Evolutionary conservation across 441 rosid species (phyloP).

Genomic region (Corymbia calophylla): DNA sequence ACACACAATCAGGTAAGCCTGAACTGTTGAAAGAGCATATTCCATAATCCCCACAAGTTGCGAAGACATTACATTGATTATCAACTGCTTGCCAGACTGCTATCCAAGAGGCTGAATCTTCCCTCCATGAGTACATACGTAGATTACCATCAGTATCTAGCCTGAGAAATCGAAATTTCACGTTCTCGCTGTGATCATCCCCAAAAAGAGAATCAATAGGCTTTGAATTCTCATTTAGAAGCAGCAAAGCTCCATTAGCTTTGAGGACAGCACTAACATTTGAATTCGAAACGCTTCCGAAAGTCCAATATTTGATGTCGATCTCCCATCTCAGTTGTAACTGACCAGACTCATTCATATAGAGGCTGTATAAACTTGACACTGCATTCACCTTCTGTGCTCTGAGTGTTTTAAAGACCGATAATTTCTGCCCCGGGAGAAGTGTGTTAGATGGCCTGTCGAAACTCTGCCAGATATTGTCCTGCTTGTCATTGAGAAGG

Average conservation of each 20-base stretch:
- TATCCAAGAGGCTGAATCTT: conserved; percentile 45
- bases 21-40: conserved; percentile 47
- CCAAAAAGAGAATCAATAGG: conserved; percentile 59
- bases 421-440: conserved; percentile 63
- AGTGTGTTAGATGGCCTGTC: conserved; percentile 60
- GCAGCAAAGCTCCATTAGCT: conserved; percentile 50
- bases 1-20: conserved; percentile 39
- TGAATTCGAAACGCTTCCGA: conserved; percentile 22
- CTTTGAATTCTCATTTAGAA: conserved; percentile 20
- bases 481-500: conserved; percentile 28
- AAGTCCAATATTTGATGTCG: conserved; percentile 46
- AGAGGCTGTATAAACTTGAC: conserved; percentile 70
- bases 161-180: conserved; percentile 56
- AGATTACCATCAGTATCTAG: conserved; percentile 75
- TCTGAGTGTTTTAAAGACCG: conserved; percentile 34
- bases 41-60: conserved; percentile 64
- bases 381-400: conserved; percentile 44
- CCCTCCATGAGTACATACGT: conserved; percentile 67
- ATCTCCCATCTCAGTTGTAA: conserved; percentile 73
- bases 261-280: conserved; percentile 54
- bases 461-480: conserved; percentile 72
- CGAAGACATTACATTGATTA: conserved; percentile 78
- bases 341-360: conserved; percentile 44
- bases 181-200: conserved; percentile 58
- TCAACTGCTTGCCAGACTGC: conserved; percentile 90